phyloP scores from a whole-genome alignment of 2,329 filamentous ascomycete genomes.

The Podosphaera xanthii region DNA sequence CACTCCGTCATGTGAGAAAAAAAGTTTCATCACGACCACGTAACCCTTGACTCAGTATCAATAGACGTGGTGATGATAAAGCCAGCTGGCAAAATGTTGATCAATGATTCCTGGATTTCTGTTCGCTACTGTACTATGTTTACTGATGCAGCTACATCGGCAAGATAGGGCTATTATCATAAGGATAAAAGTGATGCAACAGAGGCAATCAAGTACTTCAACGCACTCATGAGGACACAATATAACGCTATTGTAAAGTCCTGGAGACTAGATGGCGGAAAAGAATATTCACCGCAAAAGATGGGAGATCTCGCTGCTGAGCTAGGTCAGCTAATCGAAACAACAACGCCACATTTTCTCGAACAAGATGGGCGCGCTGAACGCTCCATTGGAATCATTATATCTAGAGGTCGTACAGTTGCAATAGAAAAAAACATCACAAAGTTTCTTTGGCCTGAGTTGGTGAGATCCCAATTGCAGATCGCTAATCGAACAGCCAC shows the following conservation, averaged over 20 bases:
- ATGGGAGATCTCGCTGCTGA: background rate
- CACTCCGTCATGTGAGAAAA: background rate
- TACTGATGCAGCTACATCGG: background rate
- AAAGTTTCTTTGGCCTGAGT: background rate
- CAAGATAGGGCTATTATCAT: background rate
- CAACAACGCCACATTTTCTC: background rate
- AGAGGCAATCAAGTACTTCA: background rate
- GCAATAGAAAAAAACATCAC: background rate
- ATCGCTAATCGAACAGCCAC: background rate
- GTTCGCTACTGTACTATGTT: background rate
- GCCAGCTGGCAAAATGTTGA: background rate
- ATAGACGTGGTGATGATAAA: background rate
- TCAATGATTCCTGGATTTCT: background rate
- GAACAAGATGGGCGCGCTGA: background rate
- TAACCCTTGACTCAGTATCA: background rate
- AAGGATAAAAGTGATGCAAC: background rate
- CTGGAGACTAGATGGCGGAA: background rate
- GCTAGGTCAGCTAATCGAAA: background rate
- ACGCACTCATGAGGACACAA: background rate
- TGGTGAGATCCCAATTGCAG: background rate
- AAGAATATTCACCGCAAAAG: background rate
- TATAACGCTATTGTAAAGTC: conserved; percentile 1
- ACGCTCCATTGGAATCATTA: background rate
- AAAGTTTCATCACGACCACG: background rate
- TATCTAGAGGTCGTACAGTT: background rate